These are phyloP conservation scores for Rhodotorula babjevae DNA, from an alignment of 768 basidiomycete species.

Conservation along the genomic window DNA sequence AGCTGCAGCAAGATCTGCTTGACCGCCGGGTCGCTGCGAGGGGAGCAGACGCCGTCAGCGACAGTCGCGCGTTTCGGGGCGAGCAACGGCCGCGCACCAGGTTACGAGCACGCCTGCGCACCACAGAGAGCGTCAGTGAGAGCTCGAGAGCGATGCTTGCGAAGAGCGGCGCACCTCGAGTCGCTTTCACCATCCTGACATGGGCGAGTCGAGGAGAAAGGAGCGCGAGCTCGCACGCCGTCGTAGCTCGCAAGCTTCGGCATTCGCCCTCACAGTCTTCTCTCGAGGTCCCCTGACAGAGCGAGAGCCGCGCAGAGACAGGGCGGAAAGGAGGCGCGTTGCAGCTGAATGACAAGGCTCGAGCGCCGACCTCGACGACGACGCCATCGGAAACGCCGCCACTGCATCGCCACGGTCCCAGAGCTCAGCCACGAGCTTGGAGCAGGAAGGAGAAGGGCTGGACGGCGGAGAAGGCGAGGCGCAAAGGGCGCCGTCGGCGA, in stretches of 20 bases:
- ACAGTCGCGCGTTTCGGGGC: neutral
- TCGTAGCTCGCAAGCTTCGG: no score
- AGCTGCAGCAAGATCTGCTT: conserved; percentile 75
- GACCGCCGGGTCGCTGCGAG: conserved; percentile 71
- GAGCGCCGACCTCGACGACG: no score
- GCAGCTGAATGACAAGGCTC: no score
- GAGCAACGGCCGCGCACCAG: conserved; percentile 13
- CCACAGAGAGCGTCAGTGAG: neutral
- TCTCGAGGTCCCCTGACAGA: neutral
- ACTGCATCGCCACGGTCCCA: no score
- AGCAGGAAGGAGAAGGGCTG: no score
- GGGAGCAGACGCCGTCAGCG: neutral
- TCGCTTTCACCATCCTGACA: conserved; percentile 35
- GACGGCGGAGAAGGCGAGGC: no score
- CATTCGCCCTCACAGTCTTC: no score
- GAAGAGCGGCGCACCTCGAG: conserved; percentile 8
- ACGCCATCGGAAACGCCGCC: no score
- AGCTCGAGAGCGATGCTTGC: rapidly evolving
- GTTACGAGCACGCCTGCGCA: conserved; percentile 36
- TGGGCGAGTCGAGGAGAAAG: neutral
- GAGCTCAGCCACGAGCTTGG: no score
- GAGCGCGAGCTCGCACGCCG: neutral
- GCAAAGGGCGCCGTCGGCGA: no score
- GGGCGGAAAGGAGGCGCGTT: no score
- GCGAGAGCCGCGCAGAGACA: neutral